Evolutionary conservation across 2,329 filamentous ascomycete species (phyloP), one percentile per base, ranked within the genome.

Genomic region (Penicillium thymicola): DNA sequence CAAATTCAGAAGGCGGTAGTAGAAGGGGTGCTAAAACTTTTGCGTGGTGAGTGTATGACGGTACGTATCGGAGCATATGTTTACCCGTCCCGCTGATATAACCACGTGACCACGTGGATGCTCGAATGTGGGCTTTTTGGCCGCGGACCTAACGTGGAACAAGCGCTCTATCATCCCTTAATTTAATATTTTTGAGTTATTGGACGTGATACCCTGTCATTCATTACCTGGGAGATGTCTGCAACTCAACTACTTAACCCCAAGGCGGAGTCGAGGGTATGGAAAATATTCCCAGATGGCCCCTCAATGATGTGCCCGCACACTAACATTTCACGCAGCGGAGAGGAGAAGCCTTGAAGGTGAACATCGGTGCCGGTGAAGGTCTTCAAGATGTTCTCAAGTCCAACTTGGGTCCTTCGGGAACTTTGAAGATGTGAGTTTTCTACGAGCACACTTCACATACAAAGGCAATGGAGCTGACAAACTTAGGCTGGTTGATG

Each of bases 231-330:
- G 68, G 67, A 68, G 52, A 97, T 97, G 94, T 97, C 92, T 79
- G 94, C 94, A 68, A 92, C 94, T 72, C 93, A 97, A 81, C 87
- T 99, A 72, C 88, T 99, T 65, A 99, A 99, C 79, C 94, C 94
- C 61, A 99, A 99, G 83, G 94, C 94, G 72, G 94, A 99, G 82
- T 97, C 92, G 70, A 88, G 94, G 79, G 92, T 95, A 82, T 70
- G 89, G 81, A 60, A 64, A 58, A 62, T 36, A 52, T 50, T 53
- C 46, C 52, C 43, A 34, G 37, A 60, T 58, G 58, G 58, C 61
- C 65, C 63, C 59, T 63, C 65, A 62, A 68, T 65, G 69, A 62
- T 59, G 55, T 60, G 65, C 67, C 67, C 65, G 67, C 68, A 67
- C 66, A 75, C 77, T 80, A 78, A 81, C 75, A 71, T 70, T 70